A percentile compares a stretch with the other conserved stretches of the same genome.
Evolutionary conservation across 2,329 filamentous ascomycete species (phyloP).

Genomic region (Scortechinia acanthostroma): DNA sequence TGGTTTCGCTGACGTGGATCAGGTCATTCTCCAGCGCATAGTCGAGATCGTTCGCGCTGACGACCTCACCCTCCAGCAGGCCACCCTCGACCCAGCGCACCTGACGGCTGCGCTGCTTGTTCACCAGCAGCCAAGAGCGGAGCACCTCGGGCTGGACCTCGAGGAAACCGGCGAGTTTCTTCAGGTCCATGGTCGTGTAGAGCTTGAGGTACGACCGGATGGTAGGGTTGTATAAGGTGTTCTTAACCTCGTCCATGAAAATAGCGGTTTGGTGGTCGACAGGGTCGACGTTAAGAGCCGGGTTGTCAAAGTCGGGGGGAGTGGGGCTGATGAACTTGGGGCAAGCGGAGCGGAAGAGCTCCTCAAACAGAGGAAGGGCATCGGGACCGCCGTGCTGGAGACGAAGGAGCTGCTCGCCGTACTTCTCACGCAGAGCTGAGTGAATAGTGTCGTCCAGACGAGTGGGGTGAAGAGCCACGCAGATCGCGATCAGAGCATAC

Average conservation of each 20-base stretch:
- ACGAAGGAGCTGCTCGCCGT: constrained; percentile 93
- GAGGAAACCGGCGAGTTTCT: constrained; percentile 94
- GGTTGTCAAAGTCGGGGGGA: constrained; percentile 94
- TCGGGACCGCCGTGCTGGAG: constrained; percentile 94
- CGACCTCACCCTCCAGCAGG: constrained; percentile 82
- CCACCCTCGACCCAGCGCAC: constrained; percentile 87
- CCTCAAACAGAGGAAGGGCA: constrained; percentile 91
- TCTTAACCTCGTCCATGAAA: constrained; percentile 99
- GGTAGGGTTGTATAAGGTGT: constrained; percentile 94
- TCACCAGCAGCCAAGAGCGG: constrained; percentile 86
- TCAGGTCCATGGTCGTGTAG: constrained; percentile 98
- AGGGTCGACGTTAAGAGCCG: constrained; percentile 89
- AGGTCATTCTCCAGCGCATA: constrained; percentile 96
- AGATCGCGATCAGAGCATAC: constrained; percentile 98
- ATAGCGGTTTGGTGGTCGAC: constrained; percentile 93
- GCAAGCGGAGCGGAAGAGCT: constrained; percentile 95
- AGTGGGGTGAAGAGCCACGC: constrained; percentile 94
- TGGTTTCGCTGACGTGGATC: constrained; percentile 97
- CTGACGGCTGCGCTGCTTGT: constrained; percentile 97
- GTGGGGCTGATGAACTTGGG: constrained; percentile 99
- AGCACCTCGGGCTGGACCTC: constrained; percentile 96
- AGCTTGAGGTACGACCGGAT: constrained; percentile 98
- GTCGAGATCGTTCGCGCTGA: constrained; percentile 91
- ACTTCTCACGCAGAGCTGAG: constrained; percentile 95
- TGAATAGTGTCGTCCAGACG: constrained; percentile 98